A percentile compares a stretch with the other conserved stretches of the same genome.
phyloP scores from a whole-genome alignment of 225 moss, liverwort and hornwort genomes.

The Neckera pumila region DNA sequence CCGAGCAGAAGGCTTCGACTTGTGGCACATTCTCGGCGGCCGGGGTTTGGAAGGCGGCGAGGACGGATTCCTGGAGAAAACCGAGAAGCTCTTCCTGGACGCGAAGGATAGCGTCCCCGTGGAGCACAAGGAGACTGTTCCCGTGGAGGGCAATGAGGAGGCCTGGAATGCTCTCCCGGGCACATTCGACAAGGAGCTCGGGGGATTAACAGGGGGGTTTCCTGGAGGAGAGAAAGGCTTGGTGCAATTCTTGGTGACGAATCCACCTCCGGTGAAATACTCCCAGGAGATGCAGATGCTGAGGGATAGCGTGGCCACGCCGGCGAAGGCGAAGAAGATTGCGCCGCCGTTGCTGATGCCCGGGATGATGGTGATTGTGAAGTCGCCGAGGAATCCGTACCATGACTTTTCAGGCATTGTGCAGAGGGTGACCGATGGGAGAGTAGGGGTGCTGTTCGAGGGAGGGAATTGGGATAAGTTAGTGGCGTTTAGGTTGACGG shows the following conservation, averaged over 20 bases:
- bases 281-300: slow-evolving; percentile 45
- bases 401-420: slow-evolving; percentile 77
- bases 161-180: slow-evolving; percentile 30
- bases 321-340: slow-evolving; percentile 23
- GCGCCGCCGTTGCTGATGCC: slow-evolving; percentile 75
- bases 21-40: slow-evolving; percentile 76
- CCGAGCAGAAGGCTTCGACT: slow-evolving; percentile 58
- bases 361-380: slow-evolving; percentile 85
- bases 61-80: slow-evolving; percentile 48
- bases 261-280: slow-evolving; percentile 50
- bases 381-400: slow-evolving; percentile 58
- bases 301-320: slow-evolving; percentile 22
- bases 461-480: slow-evolving; percentile 99
- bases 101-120: slow-evolving; percentile 17
- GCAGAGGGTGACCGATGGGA: slow-evolving; percentile 88
- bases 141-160: slow-evolving; percentile 25
- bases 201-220: slow-evolving; percentile 74
- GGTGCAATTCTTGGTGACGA: slow-evolving; percentile 40
- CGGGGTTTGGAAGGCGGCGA: slow-evolving; percentile 84
- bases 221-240: slow-evolving; percentile 90
- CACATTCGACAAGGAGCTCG: slow-evolving; percentile 62
- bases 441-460: slow-evolving; percentile 83
- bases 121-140: slow-evolving; percentile 26
- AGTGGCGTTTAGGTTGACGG: slow-evolving; percentile 62
- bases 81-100: slow-evolving; percentile 20